These are phyloP conservation scores for Corynespora cassiicola DNA, from an alignment of 2,329 filamentous ascomycete species.

Conservation along the genomic window DNA sequence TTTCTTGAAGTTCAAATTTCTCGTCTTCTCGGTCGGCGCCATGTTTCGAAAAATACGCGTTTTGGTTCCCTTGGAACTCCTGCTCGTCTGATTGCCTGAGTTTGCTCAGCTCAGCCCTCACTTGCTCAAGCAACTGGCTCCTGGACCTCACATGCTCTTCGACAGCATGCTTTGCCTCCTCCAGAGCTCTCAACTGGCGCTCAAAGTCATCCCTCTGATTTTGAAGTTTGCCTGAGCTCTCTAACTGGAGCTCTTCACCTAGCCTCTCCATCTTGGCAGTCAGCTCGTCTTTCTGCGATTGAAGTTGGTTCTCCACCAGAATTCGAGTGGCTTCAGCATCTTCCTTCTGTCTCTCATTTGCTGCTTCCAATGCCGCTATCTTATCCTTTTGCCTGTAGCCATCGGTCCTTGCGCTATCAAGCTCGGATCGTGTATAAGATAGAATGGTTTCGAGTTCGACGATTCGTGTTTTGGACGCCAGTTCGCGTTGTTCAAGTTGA, in stretches of 20 bases:
- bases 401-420: conserved; percentile 34
- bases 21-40: conserved; percentile 9
- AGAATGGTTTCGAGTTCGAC: conserved; percentile 43
- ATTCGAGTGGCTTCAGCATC: conserved; percentile 13
- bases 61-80: conserved; percentile 12
- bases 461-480: conserved; percentile 35
- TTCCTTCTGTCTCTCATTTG: conserved; percentile 18
- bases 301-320: conserved; percentile 17
- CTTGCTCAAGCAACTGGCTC: conserved; percentile 16
- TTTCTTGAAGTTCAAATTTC: conserved; percentile 19
- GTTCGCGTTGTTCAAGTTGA: conserved; percentile 34
- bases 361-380: conserved; percentile 21
- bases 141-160: conserved; percentile 18
- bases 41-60: conserved; percentile 5
- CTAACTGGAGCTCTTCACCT: conserved; percentile 32
- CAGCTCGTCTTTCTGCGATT: conserved; percentile 27
- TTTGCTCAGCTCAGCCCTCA: conserved; percentile 22
- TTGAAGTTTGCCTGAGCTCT: conserved; percentile 31
- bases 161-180: conserved; percentile 22
- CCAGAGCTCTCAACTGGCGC: conserved; percentile 18
- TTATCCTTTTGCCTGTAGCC: conserved; percentile 38
- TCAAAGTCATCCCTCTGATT: conserved; percentile 33
- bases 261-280: conserved; percentile 30
- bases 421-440: conserved; percentile 39
- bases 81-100: conserved; percentile 17